Conservation (phyloP, 441 rosid genomes). For the Brassica balearica region DNA sequence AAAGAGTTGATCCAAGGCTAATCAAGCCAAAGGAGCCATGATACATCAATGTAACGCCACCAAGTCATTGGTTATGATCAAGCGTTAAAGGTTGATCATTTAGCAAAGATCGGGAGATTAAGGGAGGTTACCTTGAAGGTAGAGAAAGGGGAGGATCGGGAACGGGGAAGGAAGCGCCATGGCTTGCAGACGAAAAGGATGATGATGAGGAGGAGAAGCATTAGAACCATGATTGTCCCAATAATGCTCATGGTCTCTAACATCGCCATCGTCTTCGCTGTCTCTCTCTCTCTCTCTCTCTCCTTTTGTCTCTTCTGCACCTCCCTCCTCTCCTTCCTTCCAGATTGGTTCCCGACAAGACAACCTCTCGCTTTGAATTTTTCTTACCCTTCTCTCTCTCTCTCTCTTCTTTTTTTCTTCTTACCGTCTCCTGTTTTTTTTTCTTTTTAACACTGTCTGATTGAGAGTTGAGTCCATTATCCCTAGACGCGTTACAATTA, state of each 20-base stretch:
- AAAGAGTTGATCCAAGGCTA: no score
- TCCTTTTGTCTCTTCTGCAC: constrained; percentile 39
- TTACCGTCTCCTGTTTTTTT: neutral
- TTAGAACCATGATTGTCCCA: constrained; percentile 57
- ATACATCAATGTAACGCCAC: no score
- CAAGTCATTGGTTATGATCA: neutral
- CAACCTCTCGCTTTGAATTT: constrained; percentile 83
- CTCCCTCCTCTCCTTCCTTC: constrained; percentile 36
- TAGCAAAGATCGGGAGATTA: neutral
- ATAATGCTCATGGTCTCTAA: constrained; percentile 53
- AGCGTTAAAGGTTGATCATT: neutral
- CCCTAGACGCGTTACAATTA: constrained; percentile 1
- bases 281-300: constrained; percentile 47
- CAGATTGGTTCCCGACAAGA: constrained; percentile 60
- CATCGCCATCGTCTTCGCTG: constrained; percentile 69
- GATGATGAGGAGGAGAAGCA: constrained; percentile 68
- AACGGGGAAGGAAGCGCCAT: constrained; percentile 75
- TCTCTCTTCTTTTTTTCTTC: neutral
- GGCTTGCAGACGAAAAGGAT: constrained; percentile 82
- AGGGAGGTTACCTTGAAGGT: constrained; percentile 57
- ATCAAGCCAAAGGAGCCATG: no score
- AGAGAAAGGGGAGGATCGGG: constrained; percentile 49
- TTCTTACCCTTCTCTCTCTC: constrained; percentile 50
- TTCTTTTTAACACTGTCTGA: neutral
- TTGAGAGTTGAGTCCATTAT: neutral